phyloP scores from a whole-genome alignment of 352 stramenopile species.

The Stramenopiles sp. region DNA sequence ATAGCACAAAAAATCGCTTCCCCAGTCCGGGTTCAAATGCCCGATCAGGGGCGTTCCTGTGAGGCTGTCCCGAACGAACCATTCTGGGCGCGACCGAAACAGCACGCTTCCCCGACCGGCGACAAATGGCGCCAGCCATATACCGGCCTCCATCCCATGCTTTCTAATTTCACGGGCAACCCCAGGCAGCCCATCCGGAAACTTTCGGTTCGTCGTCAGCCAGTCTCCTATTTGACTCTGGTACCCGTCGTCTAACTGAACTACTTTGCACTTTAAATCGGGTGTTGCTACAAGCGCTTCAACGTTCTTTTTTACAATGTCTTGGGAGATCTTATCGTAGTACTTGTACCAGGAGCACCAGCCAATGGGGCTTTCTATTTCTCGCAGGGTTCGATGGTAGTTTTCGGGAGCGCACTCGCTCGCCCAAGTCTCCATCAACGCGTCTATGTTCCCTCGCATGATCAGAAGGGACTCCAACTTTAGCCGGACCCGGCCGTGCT shows the following conservation, averaged over 20 bases:
- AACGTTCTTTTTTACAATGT: background rate
- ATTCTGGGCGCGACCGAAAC: slow-evolving; percentile 5
- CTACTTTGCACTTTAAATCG: background rate
- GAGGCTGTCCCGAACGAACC: background rate
- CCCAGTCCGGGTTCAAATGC: slow-evolving; percentile 10
- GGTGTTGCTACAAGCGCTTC: background rate
- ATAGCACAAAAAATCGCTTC: slow-evolving; percentile 6
- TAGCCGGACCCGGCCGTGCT: background rate
- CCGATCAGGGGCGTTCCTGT: background rate
- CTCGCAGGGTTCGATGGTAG: background rate
- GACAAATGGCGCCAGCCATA: slow-evolving; percentile 9
- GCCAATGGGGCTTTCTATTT: background rate
- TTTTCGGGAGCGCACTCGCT: background rate
- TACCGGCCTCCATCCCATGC: slow-evolving; percentile 2
- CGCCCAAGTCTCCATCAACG: slow-evolving; percentile 6
- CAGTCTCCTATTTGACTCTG: slow-evolving; percentile 10
- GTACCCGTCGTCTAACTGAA: background rate
- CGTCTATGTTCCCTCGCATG: background rate
- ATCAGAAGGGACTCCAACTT: background rate
- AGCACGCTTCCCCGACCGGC: background rate
- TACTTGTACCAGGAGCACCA: slow-evolving; percentile 12
- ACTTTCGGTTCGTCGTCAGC: background rate
- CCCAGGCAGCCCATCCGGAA: slow-evolving; percentile 5
- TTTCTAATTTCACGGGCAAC: background rate
- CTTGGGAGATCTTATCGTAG: background rate